phyloP scores from a whole-genome alignment of 2,329 filamentous ascomycete species.

The Apiospora arundinis region DNA sequence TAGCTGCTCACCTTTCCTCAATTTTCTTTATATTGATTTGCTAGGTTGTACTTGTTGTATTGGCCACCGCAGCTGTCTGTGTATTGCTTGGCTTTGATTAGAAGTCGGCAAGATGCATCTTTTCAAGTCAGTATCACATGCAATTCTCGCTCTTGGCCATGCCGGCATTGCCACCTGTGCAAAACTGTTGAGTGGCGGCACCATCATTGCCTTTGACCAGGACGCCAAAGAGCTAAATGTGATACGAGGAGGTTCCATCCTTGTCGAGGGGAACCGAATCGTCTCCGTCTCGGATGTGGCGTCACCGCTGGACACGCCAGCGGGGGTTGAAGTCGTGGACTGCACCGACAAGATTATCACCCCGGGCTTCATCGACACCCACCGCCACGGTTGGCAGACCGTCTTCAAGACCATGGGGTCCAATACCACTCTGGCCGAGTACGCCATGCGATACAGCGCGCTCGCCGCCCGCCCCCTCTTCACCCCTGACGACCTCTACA shows the following conservation, averaged over 20 bases:
- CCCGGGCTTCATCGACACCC: constrained; percentile 63
- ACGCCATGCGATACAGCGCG: constrained; percentile 50
- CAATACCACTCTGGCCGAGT: constrained; percentile 56
- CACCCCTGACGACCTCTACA: constrained; percentile 52
- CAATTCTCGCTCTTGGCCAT: neutral
- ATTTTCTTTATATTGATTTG: too few species aligned
- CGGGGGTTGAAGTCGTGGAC: constrained; percentile 47
- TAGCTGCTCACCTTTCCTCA: too few species aligned
- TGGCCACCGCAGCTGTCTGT: too few species aligned
- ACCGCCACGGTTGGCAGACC: constrained; percentile 63
- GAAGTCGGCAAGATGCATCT: too few species aligned
- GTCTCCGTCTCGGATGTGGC: constrained; percentile 34
- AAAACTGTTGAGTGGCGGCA: constrained; percentile 29
- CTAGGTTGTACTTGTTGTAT: too few species aligned
- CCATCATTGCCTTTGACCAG: constrained; percentile 37
- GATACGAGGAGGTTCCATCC: constrained; percentile 39
- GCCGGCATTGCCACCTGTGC: neutral
- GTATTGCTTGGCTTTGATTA: too few species aligned
- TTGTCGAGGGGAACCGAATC: constrained; percentile 44
- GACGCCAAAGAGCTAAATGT: constrained; percentile 33
- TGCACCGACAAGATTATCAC: constrained; percentile 57
- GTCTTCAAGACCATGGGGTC: constrained; percentile 58
- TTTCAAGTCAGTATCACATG: too few species aligned
- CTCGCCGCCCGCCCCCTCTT: constrained; percentile 40
- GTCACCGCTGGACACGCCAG: constrained; percentile 31